Evolutionary conservation across 345 rosid genomes (phyloP).

Genomic region (Acer campestre): DNA sequence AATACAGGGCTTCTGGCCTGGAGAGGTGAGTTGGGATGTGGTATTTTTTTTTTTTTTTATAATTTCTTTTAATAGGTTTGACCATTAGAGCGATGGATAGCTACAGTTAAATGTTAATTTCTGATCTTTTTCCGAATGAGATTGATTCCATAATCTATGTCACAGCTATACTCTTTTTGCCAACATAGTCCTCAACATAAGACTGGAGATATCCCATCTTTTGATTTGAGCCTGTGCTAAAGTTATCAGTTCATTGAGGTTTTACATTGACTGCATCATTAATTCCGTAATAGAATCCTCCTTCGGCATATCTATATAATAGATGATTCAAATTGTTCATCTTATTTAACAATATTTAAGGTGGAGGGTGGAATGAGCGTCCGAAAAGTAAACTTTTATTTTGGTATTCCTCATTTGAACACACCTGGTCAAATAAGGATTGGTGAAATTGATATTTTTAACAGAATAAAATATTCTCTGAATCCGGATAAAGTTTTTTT

Average conservation of each 20-base stretch:
- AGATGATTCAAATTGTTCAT: background rate
- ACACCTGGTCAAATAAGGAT: background rate
- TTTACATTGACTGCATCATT: background rate
- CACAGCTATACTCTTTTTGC: background rate
- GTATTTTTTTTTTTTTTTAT: background rate
- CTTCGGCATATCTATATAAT: background rate
- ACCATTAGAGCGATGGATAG: background rate
- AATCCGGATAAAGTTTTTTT: background rate
- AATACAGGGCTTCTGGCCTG: constrained; percentile 47
- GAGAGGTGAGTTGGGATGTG: constrained; percentile 42
- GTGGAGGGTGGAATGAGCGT: background rate
- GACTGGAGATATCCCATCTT: background rate
- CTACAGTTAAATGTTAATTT: background rate
- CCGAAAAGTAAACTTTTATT: background rate
- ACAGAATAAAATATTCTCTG: background rate
- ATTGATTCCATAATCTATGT: background rate
- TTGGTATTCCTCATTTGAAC: background rate
- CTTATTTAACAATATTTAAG: background rate
- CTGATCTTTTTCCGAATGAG: background rate
- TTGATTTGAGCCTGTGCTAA: background rate
- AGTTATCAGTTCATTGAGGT: background rate
- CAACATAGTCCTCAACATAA: background rate
- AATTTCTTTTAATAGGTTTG: background rate
- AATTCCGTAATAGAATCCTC: background rate
- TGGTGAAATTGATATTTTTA: background rate